phyloP scores from a whole-genome alignment of 2,329 filamentous ascomycete species.

The Chaetothyriales sp. region DNA sequence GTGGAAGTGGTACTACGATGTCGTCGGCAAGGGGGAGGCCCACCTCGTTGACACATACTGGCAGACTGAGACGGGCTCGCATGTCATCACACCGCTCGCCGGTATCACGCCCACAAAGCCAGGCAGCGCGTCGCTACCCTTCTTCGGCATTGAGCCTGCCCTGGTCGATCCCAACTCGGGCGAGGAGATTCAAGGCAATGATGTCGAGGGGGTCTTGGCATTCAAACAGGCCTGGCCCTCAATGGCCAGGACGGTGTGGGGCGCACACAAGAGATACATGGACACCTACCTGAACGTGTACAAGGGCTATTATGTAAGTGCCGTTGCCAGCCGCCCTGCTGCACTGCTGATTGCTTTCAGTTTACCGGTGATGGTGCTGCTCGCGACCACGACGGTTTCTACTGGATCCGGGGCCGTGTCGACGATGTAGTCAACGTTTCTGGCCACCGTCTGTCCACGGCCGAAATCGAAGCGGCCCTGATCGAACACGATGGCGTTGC shows the following conservation, averaged over 20 bases:
- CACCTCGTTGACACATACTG: slow-evolving; percentile 98
- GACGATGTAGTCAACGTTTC: slow-evolving; percentile 98
- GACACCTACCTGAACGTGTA: slow-evolving; percentile 97
- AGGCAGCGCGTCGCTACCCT: slow-evolving; percentile 85
- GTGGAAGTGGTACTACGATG: slow-evolving; percentile 99
- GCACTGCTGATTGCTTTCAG: slow-evolving; percentile 20
- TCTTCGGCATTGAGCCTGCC: slow-evolving; percentile 95
- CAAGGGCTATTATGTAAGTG: slow-evolving; percentile 86
- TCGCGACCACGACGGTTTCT: slow-evolving; percentile 95
- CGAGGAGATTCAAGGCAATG: slow-evolving; percentile 84
- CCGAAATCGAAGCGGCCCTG: slow-evolving; percentile 93
- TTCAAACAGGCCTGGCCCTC: slow-evolving; percentile 98
- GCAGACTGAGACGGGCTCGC: slow-evolving; percentile 97
- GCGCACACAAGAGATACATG: slow-evolving; percentile 96
- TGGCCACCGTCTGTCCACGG: slow-evolving; percentile 88
- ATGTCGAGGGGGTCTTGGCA: slow-evolving; percentile 89
- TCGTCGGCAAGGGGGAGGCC: slow-evolving; percentile 82
- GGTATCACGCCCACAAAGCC: slow-evolving; percentile 95
- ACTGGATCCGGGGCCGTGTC: slow-evolving; percentile 97
- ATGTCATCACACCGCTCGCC: slow-evolving; percentile 86
- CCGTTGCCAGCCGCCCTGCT: background rate
- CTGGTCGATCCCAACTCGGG: slow-evolving; percentile 96
- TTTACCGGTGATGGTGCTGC: slow-evolving; percentile 67
- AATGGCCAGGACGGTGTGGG: slow-evolving; percentile 96
- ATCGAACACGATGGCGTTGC: slow-evolving; percentile 83